phyloP scores from a whole-genome alignment of 768 basidiomycete genomes.

The Tricholoma bakamatsutake region DNA sequence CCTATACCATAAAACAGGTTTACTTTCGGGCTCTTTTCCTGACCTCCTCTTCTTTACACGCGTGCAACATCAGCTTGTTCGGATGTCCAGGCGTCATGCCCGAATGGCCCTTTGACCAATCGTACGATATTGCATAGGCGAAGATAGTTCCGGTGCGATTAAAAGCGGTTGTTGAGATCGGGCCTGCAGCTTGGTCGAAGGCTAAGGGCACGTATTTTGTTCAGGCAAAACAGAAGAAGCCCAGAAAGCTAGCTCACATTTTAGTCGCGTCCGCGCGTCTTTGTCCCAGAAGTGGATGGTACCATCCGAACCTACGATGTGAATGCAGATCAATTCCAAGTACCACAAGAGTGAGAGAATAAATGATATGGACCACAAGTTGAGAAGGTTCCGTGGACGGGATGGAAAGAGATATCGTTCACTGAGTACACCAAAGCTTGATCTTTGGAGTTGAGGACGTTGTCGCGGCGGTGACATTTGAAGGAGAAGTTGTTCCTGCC shows the following conservation, averaged over 20 bases:
- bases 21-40: constrained; percentile 41
- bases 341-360: constrained; percentile 10
- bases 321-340: constrained; percentile 12
- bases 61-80: constrained; percentile 78
- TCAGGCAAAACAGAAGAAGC: not conserved
- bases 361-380: constrained; percentile 53
- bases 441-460: constrained; percentile 50
- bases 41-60: constrained; percentile 80
- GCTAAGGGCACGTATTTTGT: not conserved
- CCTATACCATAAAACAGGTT: not conserved
- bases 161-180: constrained; percentile 75
- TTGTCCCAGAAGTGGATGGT: constrained; percentile 95
- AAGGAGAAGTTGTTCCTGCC: constrained; percentile 79
- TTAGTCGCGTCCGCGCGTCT: constrained; percentile 85
- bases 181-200: constrained; percentile 62
- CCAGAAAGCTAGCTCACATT: constrained; percentile 46
- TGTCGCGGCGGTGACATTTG: constrained; percentile 71
- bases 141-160: constrained; percentile 84
- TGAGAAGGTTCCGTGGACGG: constrained; percentile 78
- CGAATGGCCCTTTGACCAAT: constrained; percentile 87
- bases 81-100: constrained; percentile 65
- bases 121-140: constrained; percentile 87
- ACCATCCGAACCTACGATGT: constrained; percentile 62
- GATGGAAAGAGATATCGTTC: constrained; percentile 84
- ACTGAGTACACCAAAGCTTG: constrained; percentile 74